Evolutionary conservation across 345 rosid genomes (phyloP).

Genomic region (Citrus cavaleriei): DNA sequence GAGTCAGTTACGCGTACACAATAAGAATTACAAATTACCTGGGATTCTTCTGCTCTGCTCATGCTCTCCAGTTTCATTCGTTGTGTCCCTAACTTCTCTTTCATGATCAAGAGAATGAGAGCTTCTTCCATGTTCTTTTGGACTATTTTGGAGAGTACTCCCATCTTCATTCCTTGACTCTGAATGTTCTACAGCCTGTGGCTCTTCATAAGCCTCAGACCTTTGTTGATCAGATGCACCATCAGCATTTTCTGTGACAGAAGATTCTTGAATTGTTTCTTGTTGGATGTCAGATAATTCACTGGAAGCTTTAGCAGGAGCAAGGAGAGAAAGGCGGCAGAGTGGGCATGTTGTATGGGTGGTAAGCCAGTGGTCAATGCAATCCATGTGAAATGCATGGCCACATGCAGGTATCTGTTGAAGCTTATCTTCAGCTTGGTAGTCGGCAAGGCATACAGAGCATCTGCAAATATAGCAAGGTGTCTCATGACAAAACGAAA

Average conservation of each 20-base stretch:
- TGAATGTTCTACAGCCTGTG: constrained; percentile 8
- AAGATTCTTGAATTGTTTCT: constrained; percentile 21
- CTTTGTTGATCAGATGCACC: constrained; percentile 19
- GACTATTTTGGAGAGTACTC: background rate
- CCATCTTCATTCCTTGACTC: constrained; percentile 21
- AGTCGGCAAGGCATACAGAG: constrained; percentile 80
- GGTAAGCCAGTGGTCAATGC: constrained; percentile 86
- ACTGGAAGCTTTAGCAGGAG: constrained; percentile 29
- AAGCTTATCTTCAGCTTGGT: constrained; percentile 76
- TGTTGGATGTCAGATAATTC: constrained; percentile 28
- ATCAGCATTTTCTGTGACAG: constrained; percentile 8
- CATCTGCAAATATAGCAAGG: constrained; percentile 43
- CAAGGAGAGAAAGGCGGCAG: constrained; percentile 71
- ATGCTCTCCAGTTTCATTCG: constrained; percentile 12
- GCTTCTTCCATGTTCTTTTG: constrained; percentile 20
- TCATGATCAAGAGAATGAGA: constrained; percentile 10
- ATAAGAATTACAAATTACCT: constrained; percentile 18
- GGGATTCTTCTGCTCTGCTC: constrained; percentile 13
- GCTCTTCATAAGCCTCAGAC: constrained; percentile 24
- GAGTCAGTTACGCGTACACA: background rate
- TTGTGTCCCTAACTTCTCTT: constrained; percentile 9
- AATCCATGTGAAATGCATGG: constrained; percentile 88
- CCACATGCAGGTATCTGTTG: constrained; percentile 82
- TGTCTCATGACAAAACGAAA: background rate
- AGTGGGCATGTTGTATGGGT: constrained; percentile 89